Evolutionary conservation across 352 stramenopile genomes (phyloP), one percentile per base, ranked within the genome.

Genomic region (Pythium guiyangense): DNA sequence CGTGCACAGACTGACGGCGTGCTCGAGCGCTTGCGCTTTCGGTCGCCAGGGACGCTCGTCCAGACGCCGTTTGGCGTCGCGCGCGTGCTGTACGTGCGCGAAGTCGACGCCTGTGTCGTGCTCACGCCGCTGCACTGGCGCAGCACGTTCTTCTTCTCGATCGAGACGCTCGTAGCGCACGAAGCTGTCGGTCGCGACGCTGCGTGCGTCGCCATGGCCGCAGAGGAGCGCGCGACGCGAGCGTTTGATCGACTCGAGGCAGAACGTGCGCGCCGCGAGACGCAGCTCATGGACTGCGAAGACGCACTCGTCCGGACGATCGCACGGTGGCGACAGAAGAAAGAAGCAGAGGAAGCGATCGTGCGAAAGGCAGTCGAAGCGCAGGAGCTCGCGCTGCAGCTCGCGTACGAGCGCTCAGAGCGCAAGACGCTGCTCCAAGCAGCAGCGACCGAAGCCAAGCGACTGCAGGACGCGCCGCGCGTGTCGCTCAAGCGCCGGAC

Each of bases 21-120:
- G 18, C 45, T 90, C 4, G 69, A 73, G 10, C 60, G 61, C 2
- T 54, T 91, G n/a, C 71, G 68, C 31, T 88, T 71, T 29, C 60
- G 71, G 14, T 64, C 66, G 5, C 65, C 61, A 8, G 68, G 70
- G 2, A 76, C 79, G 0, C 35, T 77, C 3, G 42, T 88, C 3
- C 62, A 57, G 2, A 89, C 80, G 8, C 73, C 47, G 26, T 90
- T 70, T 39, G 83, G 83, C 0, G 68, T 80, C 31, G 79, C 76
- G 1, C 54, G 55, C 9, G 67, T 88, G 0, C 6, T 77, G 1
- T 79, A 77, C 47, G 90, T 71, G 34, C 74, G 83, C n/a, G 54
- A 70, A 15, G 65, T 77, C 26, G 83, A 91, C 56, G 58, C 59
- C 9, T 81, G 60, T 42, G 62, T 90, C 2, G 69, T 87, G 2